These are phyloP conservation scores for Hapsidospora chrysogenum DNA, from an alignment of 495 filamentous ascomycete species.

Conservation along the genomic window DNA sequence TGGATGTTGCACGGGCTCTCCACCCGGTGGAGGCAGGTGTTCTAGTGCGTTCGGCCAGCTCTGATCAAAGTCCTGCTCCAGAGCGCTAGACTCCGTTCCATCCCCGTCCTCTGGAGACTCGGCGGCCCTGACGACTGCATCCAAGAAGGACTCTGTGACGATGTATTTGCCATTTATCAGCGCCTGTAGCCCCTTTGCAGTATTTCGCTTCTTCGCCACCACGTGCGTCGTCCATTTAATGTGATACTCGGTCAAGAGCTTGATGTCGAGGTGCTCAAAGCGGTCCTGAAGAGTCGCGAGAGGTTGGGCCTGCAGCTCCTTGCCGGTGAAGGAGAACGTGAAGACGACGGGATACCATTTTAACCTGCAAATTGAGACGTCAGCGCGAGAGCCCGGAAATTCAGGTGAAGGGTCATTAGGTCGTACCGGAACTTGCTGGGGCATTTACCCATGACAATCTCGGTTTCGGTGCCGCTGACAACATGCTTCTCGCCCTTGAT, in stretches of 20 bases:
- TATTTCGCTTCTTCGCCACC: constrained; percentile 79
- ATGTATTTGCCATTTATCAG: constrained; percentile 70
- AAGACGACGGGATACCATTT: constrained; percentile 69
- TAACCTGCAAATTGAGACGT: constrained; percentile 30
- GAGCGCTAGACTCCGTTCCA: constrained; percentile 38
- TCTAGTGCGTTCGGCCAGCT: constrained; percentile 62
- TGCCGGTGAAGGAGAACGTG: constrained; percentile 66
- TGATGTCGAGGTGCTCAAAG: constrained; percentile 75
- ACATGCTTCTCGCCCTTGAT: constrained; percentile 38
- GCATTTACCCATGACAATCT: constrained; percentile 50
- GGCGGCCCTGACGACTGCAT: constrained; percentile 54
- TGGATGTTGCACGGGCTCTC: constrained; percentile 51
- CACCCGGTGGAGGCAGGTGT: constrained; percentile 56
- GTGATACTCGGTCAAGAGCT: constrained; percentile 57
- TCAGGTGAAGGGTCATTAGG: constrained; percentile 1
- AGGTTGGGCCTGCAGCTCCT: constrained; percentile 54
- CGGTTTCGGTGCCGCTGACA: constrained; percentile 39
- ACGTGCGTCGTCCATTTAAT: constrained; percentile 65
- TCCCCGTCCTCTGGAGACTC: constrained; percentile 30
- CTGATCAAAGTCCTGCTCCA: constrained; percentile 74
- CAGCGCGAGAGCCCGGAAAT: constrained; percentile 1
- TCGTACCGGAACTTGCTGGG: constrained; percentile 34
- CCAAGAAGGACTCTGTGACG: constrained; percentile 56
- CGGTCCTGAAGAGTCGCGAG: constrained; percentile 42
- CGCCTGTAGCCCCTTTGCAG: constrained; percentile 71